Conservation (phyloP, 805 yeast species). For the Saccharomycopsis synnaedendra region DNA sequence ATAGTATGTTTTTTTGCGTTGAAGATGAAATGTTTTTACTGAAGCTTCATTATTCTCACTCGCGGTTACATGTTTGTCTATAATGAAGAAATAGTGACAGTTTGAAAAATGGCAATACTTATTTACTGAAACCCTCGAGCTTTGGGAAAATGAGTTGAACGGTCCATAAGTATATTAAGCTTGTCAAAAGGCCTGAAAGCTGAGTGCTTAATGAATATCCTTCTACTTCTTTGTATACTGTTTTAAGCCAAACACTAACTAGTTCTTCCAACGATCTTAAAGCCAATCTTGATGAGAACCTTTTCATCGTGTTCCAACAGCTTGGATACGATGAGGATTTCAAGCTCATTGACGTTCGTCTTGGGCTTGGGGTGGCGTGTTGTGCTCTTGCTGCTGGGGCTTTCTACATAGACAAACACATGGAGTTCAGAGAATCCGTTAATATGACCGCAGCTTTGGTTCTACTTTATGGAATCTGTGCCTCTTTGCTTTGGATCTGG, state of each 20-base stretch:
- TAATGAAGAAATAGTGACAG: no score
- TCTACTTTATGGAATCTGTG: slow-evolving; percentile 27
- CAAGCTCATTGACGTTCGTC: slow-evolving; percentile 31
- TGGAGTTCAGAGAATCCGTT: slow-evolving; percentile 30
- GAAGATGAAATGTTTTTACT: no score
- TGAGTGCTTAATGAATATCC: no score
- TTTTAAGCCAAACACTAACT: no score
- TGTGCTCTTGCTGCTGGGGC: slow-evolving; percentile 35
- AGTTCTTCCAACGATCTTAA: slow-evolving; percentile 35
- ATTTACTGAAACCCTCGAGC: no score
- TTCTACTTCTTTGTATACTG: no score
- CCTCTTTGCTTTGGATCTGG: slow-evolving; percentile 26
- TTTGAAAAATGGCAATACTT: no score
- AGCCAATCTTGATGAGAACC: slow-evolving; percentile 37
- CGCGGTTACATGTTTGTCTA: no score
- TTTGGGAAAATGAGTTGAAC: no score
- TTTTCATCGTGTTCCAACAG: slow-evolving; percentile 29
- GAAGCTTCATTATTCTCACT: no score
- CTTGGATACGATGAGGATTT: slow-evolving; percentile 40
- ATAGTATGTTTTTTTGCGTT: neutral
- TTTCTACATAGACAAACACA: slow-evolving; percentile 38
- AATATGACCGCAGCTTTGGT: slow-evolving; percentile 27
- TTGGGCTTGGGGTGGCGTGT: slow-evolving; percentile 37
- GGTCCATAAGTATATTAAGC: no score
- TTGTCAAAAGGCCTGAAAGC: no score